Conservation (phyloP, 805 yeast genomes). For the Kodamaea lidongshanica region DNA sequence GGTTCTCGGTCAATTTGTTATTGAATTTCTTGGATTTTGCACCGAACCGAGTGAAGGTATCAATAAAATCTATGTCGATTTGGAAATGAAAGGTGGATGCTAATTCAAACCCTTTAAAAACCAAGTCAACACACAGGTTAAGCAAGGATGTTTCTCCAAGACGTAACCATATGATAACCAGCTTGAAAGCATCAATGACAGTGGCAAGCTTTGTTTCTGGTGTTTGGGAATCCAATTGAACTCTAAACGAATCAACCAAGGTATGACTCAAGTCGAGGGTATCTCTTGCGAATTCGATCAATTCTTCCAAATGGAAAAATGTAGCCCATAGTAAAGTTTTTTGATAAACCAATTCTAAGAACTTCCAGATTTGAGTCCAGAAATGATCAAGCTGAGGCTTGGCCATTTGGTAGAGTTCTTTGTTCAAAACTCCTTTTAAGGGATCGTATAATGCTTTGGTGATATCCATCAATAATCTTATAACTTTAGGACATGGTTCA, state of each 20-base stretch:
- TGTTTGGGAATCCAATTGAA: conserved; percentile 15
- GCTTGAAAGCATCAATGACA: conserved; percentile 56
- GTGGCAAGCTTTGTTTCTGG: conserved; percentile 15
- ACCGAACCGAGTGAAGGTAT: conserved; percentile 57
- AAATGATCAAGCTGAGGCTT: conserved; percentile 26
- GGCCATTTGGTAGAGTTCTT: conserved; percentile 23
- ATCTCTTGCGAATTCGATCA: conserved; percentile 82
- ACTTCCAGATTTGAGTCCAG: conserved; percentile 73
- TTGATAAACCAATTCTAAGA: conserved; percentile 60
- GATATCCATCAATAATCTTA: conserved; percentile 71
- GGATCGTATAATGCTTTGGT: conserved; percentile 60
- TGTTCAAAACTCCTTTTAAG: conserved; percentile 46
- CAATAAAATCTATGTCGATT: conserved; percentile 49
- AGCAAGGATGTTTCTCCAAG: conserved; percentile 73
- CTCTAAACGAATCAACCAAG: conserved; percentile 59
- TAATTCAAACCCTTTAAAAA: conserved; percentile 58
- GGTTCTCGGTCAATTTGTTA: conserved; percentile 63
- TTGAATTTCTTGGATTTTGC: conserved; percentile 60
- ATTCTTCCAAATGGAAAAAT: conserved; percentile 45
- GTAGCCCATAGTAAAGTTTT: conserved; percentile 74
- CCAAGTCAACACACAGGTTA: conserved; percentile 65
- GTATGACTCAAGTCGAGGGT: conserved; percentile 71
- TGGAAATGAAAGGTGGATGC: conserved; percentile 49
- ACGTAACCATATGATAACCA: conserved; percentile 74
- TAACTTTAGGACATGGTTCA: conserved; percentile 72